Evolutionary conservation across 179 eudicot species (phyloP).

Genomic region (Actinidia chinensis): DNA sequence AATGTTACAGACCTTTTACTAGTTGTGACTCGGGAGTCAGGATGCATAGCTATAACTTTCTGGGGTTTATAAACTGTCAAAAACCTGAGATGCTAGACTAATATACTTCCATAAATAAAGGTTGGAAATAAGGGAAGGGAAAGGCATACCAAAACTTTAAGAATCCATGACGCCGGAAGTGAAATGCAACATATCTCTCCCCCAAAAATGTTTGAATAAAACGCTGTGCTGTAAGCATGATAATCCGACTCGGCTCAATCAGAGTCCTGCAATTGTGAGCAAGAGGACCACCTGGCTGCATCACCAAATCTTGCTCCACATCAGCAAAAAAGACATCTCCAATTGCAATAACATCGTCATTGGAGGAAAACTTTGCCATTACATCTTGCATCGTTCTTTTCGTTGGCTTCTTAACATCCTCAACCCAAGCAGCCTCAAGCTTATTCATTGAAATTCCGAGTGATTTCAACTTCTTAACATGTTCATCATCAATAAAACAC

Average conservation of each 20-base stretch:
- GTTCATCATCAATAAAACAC: constrained; percentile 87
- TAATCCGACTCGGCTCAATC: constrained; percentile 86
- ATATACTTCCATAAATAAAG: background rate
- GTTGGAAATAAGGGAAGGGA: background rate
- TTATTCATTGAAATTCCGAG: constrained; percentile 71
- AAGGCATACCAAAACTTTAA: constrained; percentile 80
- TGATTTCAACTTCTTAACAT: constrained; percentile 77
- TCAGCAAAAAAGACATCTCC: constrained; percentile 95
- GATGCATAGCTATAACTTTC: background rate
- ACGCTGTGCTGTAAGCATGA: constrained; percentile 90
- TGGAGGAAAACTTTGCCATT: constrained; percentile 59
- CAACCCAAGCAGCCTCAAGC: constrained; percentile 80
- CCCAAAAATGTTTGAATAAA: constrained; percentile 95
- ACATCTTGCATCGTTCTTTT: constrained; percentile 66
- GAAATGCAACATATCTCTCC: constrained; percentile 78
- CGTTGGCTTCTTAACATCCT: constrained; percentile 78
- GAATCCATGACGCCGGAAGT: constrained; percentile 96
- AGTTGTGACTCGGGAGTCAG: background rate
- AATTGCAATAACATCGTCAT: constrained; percentile 80
- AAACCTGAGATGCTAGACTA: background rate
- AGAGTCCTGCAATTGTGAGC: constrained; percentile 86
- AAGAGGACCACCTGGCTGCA: constrained; percentile 97
- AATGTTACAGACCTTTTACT: background rate
- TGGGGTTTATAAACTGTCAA: background rate
- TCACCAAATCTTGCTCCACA: constrained; percentile 85